A percentile compares a stretch with the other conserved stretches of the same genome.
These are phyloP conservation scores for Melanomma pulvis-pyrius DNA, from an alignment of 495 filamentous ascomycete genomes.

Conservation along the genomic window DNA sequence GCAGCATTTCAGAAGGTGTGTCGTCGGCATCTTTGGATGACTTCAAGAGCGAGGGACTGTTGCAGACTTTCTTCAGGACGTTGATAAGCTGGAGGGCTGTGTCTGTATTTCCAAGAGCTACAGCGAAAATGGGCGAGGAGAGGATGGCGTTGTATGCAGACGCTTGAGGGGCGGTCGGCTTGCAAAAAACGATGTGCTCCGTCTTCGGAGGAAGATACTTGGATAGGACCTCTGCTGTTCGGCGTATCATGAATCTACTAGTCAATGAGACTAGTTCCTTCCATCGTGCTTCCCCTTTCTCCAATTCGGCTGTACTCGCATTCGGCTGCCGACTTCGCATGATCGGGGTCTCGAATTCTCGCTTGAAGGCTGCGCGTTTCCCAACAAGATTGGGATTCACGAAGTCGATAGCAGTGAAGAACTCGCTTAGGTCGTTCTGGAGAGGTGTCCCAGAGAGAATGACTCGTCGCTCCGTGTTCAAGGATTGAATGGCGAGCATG, in stretches of 20 bases:
- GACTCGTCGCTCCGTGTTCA: constrained; percentile 68
- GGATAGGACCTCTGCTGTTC: constrained; percentile 74
- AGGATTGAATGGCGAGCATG: constrained; percentile 70
- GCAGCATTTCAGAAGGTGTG: constrained; percentile 45
- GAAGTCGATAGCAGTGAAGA: constrained; percentile 78
- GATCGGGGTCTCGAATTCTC: constrained; percentile 74
- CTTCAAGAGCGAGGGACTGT: constrained; percentile 69
- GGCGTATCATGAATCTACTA: constrained; percentile 72
- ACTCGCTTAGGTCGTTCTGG: constrained; percentile 80
- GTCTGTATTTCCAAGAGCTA: constrained; percentile 66
- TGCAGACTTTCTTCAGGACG: constrained; percentile 80
- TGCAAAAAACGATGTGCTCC: constrained; percentile 77
- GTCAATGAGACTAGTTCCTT: constrained; percentile 71
- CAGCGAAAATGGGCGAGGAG: constrained; percentile 68
- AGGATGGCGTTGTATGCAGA: constrained; percentile 71
- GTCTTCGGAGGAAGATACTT: constrained; percentile 77
- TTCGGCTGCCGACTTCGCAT: constrained; percentile 72
- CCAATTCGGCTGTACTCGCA: constrained; percentile 65
- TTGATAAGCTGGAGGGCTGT: constrained; percentile 76
- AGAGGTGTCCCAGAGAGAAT: constrained; percentile 79
- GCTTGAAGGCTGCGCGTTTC: constrained; percentile 68
- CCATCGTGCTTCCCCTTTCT: constrained; percentile 70
- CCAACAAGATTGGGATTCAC: constrained; percentile 77
- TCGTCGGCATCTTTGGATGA: constrained; percentile 47
- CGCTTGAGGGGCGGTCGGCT: constrained; percentile 68